phyloP scores from a whole-genome alignment of 2,329 filamentous ascomycete species.

The Aureobasidium sp. region DNA sequence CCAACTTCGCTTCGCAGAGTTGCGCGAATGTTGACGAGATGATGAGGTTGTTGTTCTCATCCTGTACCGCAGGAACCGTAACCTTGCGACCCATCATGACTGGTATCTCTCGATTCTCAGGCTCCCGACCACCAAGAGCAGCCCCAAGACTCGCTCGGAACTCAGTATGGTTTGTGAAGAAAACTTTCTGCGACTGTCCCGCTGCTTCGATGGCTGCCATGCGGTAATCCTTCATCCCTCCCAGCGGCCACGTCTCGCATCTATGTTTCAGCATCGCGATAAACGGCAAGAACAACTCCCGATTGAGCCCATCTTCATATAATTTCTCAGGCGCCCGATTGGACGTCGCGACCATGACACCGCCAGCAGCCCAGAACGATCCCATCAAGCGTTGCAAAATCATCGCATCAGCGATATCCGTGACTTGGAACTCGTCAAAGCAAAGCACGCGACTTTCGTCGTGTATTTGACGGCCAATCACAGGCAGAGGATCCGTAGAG shows the following conservation, averaged over 20 bases:
- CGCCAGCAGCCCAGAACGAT: constrained; percentile 68
- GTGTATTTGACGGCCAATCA: constrained; percentile 64
- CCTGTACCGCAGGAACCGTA: constrained; percentile 16
- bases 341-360: constrained; percentile 68
- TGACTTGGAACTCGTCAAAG: constrained; percentile 75
- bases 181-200: constrained; percentile 35
- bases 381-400: constrained; percentile 69
- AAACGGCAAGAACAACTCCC: constrained; percentile 55
- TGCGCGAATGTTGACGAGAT: constrained; percentile 54
- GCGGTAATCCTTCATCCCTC: constrained; percentile 61
- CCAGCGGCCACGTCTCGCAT: constrained; percentile 76
- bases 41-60: constrained; percentile 1
- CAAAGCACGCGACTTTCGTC: constrained; percentile 67
- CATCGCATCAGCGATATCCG: constrained; percentile 67
- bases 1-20: constrained; percentile 57
- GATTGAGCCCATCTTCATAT: constrained; percentile 31
- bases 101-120: constrained; percentile 17
- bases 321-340: constrained; percentile 67
- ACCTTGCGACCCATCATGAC: constrained; percentile 22
- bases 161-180: constrained; percentile 18
- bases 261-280: constrained; percentile 64
- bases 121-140: not conserved
- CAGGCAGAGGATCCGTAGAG: constrained; percentile 48
- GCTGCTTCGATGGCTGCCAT: constrained; percentile 30
- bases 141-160: constrained; percentile 17